Evolutionary conservation across 768 basidiomycete species (phyloP), one percentile per base, ranked within the genome.

Genomic region (Suillus variegatus): DNA sequence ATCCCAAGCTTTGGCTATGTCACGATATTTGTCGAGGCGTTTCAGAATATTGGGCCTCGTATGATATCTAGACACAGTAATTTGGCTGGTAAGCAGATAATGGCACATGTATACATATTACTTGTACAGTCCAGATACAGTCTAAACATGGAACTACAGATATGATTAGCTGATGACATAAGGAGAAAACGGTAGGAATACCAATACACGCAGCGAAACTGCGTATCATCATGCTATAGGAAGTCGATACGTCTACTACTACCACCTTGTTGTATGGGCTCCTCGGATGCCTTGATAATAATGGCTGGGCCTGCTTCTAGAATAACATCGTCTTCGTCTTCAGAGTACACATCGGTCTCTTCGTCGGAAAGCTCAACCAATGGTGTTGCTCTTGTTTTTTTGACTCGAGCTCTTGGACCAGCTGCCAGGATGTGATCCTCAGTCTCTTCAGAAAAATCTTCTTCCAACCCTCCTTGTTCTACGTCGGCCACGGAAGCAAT

Each of bases 301-400:
- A 85, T 75, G n/a, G 85, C 82, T 4, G 91, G 90, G 1, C 91
- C 91, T 22, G 89, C 84, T 77, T 92, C 91, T 70, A 93, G 77
- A 70, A 93, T 90, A 28, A 93, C 76, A 69, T 93, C 91, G 22
- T 83, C 86, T 69, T 92, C 90, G 36, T 83, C 82, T 16, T 81
- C 75, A 36, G 79, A 77, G 47, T 82, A 78, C 43, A 71, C 70
- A 12, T 80, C 79, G 18, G 75, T 77, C 43, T 82, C 82, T 20
- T 68, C 74, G 65, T 77, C 79, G 32, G 74, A 72, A 62, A 82
- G 69, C 44, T 73, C 58, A 40, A 72, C 62, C 44, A 78, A 70
- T 49, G 73, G 76, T 14, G 65, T 62, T 65, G 49, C 73, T 65
- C 82, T 79, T 51, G 77, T 73, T 74, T 85, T 86, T 68, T 77